Percentiles rank a stretch among this genome's conserved stretches.
phyloP scores from a whole-genome alignment of 2,329 filamentous ascomycete genomes.

The Trichoderma atrobrunneum region DNA sequence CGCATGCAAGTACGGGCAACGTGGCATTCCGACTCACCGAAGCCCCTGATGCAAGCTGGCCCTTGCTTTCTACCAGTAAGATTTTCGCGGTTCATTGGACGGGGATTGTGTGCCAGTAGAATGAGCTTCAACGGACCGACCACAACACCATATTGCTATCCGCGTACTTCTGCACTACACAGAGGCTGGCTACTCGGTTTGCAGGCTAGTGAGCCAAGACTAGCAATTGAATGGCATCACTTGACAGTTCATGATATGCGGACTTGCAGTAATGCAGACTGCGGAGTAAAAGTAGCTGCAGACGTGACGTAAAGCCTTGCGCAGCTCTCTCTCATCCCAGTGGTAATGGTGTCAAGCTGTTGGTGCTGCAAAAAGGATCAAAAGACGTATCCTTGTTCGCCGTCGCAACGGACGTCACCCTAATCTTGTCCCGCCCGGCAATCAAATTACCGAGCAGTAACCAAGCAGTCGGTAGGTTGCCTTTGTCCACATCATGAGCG shows the following conservation, averaged over 20 bases:
- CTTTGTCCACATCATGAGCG: not conserved
- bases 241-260: not conserved
- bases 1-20: not conserved
- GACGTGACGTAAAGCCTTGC: not conserved
- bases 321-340: not conserved
- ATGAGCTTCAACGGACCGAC: not conserved
- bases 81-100: not conserved
- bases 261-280: not conserved
- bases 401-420: slow-evolving; percentile 9
- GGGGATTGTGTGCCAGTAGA: not conserved
- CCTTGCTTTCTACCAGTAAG: not conserved
- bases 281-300: not conserved
- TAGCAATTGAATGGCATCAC: not conserved
- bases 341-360: not conserved
- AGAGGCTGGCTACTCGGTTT: not conserved
- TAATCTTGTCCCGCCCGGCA: slow-evolving; percentile 1
- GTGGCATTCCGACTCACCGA: not conserved
- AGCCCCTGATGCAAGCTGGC: not conserved
- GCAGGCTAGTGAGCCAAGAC: not conserved
- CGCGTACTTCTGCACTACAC: not conserved
- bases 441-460: not conserved
- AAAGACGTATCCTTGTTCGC: not conserved
- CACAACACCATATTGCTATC: not conserved
- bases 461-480: not conserved
- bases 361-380: not conserved